A percentile compares a stretch with the other conserved stretches of the same genome.
Conservation (phyloP, 2,329 filamentous ascomycete genomes). For the Talaromyces sp. region DNA sequence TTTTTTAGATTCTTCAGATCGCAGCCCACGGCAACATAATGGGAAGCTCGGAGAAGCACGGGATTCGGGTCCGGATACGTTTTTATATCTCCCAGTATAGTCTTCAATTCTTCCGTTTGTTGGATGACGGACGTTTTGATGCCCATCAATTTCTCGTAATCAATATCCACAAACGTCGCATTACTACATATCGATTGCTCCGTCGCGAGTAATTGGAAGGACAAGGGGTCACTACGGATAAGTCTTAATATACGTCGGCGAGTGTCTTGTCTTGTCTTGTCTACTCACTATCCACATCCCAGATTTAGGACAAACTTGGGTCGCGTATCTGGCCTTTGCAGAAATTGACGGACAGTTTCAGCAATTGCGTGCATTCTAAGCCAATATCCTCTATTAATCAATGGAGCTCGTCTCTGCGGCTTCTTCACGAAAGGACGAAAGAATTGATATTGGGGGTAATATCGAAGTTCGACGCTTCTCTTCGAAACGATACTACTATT, state of each 20-base stretch:
- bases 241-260: conserved; percentile 24
- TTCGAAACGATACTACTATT: conserved; percentile 91
- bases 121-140: conserved; percentile 67
- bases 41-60: conserved; percentile 59
- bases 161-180: conserved; percentile 73
- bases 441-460: conserved; percentile 76
- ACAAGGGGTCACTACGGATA: conserved; percentile 67
- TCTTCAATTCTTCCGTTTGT: conserved; percentile 56
- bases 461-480: conserved; percentile 83
- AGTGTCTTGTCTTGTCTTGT: conserved; percentile 16
- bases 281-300: conserved; percentile 80
- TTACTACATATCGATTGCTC: conserved; percentile 56
- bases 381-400: conserved; percentile 89
- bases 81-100: conserved; percentile 46
- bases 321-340: conserved; percentile 53
- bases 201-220: conserved; percentile 72
- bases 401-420: conserved; percentile 72
- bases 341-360: conserved; percentile 65
- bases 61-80: conserved; percentile 25
- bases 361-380: conserved; percentile 79
- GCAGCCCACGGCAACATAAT: conserved; percentile 75
- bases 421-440: conserved; percentile 85
- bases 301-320: conserved; percentile 74
- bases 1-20: conserved; percentile 65
- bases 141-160: conserved; percentile 73